Evolutionary conservation across 1,284 basidiomycete species (phyloP), one percentile per base, ranked within the genome.

Genomic region (Cryptococcus sp.): DNA sequence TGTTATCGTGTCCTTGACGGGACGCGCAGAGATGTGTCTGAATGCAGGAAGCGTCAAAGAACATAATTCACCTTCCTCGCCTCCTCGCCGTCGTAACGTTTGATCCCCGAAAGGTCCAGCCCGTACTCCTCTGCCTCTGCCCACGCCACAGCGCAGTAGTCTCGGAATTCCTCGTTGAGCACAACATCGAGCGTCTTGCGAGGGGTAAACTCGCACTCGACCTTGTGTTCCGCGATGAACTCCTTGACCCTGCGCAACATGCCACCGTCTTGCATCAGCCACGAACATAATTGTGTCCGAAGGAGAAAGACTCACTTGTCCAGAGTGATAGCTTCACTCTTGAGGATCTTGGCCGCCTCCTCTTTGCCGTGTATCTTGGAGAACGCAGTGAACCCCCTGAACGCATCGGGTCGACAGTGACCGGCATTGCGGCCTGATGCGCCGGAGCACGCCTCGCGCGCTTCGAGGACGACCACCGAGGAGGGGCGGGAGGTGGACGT

Each of bases 391-490:
- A 70, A 77, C 1, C 56, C 59, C 42, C 56, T 46, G 15, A 50
- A 55, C 43, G 52, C 59, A 56, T 61, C 64, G 20, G 70, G 71
- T n/a, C 72, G 65, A 50, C 72, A 75, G 53, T 76, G 72, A 1
- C 75, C 75, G 2, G 75, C 75, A 56, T 76, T 74, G 0, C 72
- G 56, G 2, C 75, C 75, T 6, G 63, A 66, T 3, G 75, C 75
- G n/a, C 75, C 75, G 0, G 69, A 72, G 33, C 68, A 72, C 9
- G 66, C 62, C 49, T 73, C 69, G n/a, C 75, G 52, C 4, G 75
- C 75, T 55, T 77, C 75, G 38, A 77, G 63, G 3, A 72, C 53
- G 20, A 72, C 62, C 21, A 76, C 59, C 21, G 43, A 54, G 9
- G 39, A 51, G 0, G 71, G 67, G 23, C 59, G 58, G 16, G 24